phyloP scores from a whole-genome alignment of 2,329 filamentous ascomycete species.

The Cryphonectria carpinicola region DNA sequence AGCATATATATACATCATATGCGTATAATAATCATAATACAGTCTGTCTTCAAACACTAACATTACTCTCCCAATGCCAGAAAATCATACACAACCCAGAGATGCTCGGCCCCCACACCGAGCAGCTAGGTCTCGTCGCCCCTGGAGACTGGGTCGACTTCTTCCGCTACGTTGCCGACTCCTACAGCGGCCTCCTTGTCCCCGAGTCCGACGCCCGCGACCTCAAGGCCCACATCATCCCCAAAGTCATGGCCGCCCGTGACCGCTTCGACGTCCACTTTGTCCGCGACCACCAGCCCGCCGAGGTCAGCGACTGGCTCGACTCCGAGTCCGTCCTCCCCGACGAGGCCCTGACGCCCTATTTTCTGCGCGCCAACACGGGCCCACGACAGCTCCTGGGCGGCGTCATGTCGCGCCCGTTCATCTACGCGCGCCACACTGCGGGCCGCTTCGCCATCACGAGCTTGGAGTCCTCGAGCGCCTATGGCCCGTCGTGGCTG shows the following conservation, averaged over 20 bases:
- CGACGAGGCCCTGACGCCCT: slow-evolving; percentile 42
- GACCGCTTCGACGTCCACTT: slow-evolving; percentile 61
- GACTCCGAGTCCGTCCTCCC: slow-evolving; percentile 46
- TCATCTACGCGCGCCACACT: slow-evolving; percentile 52
- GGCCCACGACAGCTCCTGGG: slow-evolving; percentile 51
- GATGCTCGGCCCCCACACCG: slow-evolving; percentile 56
- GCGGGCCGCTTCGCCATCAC: slow-evolving; percentile 56
- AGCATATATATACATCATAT: background rate
- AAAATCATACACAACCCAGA: slow-evolving; percentile 59
- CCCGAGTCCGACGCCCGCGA: slow-evolving; percentile 58
- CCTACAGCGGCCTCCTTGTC: slow-evolving; percentile 52
- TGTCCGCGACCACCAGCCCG: slow-evolving; percentile 50
- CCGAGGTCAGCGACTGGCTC: slow-evolving; percentile 48
- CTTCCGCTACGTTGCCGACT: slow-evolving; percentile 60
- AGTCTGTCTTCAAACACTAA: background rate
- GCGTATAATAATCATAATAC: too few species aligned
- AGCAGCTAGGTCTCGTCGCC: slow-evolving; percentile 57
- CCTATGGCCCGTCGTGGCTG: slow-evolving; percentile 43
- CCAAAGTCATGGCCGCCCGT: slow-evolving; percentile 59
- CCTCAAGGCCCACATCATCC: slow-evolving; percentile 52
- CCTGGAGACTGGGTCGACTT: slow-evolving; percentile 65
- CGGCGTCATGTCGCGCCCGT: slow-evolving; percentile 50
- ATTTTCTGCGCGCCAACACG: slow-evolving; percentile 56
- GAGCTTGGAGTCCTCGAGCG: slow-evolving; percentile 51
- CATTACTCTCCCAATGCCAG: slow-evolving; percentile 48